Evolutionary conservation across 1,284 basidiomycete genomes (phyloP), one percentile per base, ranked within the genome.

Genomic region (Tranzscheliella williamsii): DNA sequence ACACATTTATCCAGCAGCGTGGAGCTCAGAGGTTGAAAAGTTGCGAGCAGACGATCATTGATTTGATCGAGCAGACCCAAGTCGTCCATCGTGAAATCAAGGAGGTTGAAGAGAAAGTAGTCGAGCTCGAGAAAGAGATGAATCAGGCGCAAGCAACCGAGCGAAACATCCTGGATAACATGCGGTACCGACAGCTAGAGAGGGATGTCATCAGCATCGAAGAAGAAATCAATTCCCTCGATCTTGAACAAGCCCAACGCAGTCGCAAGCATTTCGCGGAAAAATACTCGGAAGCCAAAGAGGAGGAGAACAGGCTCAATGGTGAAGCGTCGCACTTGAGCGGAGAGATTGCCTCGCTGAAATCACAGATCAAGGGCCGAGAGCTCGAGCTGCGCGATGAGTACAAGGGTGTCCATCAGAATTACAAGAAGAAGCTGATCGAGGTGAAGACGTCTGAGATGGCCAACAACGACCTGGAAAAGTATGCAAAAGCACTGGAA

Each of bases 401-500:
- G 60, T 98, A 88, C 82, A 89, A 90, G 75, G 85, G 91, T 50
- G 85, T 93, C 63, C 85, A 89, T 70, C 87, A 87, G 78, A 84
- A 85, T 54, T 96, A 94, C 78, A 88, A 87, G 15, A 86, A 89
- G 56, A 93, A 97, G 76, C 82, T 97, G 39, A 86, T 98, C 72
- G 90, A 88, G 80, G 91, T 95, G 72, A 97, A 97, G 84, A 70
- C 72, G 5, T 66, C 63, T 5, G 65, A 70, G 29, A 54, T 73
- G 52, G 73, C 72, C 31, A 70, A 77, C 50, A 52, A 53, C 30
- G 75, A 77, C 78, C 79, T 99, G 43, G 93, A 98, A 79, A 97
- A 97, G 80, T 97, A 97, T 63, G 89, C 86, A 6, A 97, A 96
- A 78, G 95, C 80, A 90, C 89, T 93, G 91, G 71, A 74, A 85